Evolutionary conservation across 148 eudicot species (phyloP), one percentile per base, ranked within the genome.

Genomic region (Simmondsia chinensis): DNA sequence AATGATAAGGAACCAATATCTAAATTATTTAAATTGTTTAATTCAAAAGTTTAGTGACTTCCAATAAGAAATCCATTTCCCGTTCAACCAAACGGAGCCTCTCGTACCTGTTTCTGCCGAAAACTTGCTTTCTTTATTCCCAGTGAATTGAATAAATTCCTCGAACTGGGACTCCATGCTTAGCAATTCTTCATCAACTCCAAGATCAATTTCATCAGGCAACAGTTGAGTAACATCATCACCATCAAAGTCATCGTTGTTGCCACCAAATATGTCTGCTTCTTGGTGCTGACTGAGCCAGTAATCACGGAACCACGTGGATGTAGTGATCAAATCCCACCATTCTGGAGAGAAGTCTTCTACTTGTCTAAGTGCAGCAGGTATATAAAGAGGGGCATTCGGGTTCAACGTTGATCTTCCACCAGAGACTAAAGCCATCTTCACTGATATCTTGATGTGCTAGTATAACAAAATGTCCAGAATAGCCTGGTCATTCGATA

Each of bases 341-440:
- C 59, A 54, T 11, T 54, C 59, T 1, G 59, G 24, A 2, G 59
- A 43, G 50, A 54, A 54, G 25, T 54, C 59, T 34, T 54, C 59
- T 9, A 54, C 59, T 31, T 54, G 59, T 6, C 59, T 39, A 33
- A 43, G 34, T 9, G 19, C 48, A 21, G 59, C 50, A 32, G 59
- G 59, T n/a, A 54, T 54, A 25, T 33, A 54, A 13, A 50, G 59
- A 24, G 25, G 59, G 9, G 59, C 59, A 24, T 54, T 54, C 6
- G 59, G 59, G 48, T 54, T 54, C 32, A 54, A 38, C 9, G 42
- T 29, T 3, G 59, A 54, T 25, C 50, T 50, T 43, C 59, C 44
- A 16, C 59, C 59, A 24, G 59, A 54, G 7, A 54, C 59, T 39
- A 54, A 20, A n/a, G 59, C 50, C 59, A 54, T 54, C 34, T 33